Conservation (phyloP, 176 grass and related monocot genomes). For the Typha latifolia region DNA sequence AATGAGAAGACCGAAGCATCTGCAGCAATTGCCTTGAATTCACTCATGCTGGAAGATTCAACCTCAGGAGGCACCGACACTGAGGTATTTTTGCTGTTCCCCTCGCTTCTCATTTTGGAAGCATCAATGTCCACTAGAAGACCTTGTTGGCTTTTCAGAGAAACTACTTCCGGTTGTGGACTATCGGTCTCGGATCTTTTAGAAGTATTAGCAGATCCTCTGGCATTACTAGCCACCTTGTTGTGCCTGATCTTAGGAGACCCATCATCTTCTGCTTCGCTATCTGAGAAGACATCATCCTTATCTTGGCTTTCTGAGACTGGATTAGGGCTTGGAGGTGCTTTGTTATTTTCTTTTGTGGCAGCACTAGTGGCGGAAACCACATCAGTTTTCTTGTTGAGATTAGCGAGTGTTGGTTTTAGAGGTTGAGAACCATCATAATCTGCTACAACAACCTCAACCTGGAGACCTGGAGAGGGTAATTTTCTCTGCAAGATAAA, state of each 20-base stretch:
- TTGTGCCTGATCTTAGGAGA: conserved; percentile 33
- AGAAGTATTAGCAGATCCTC: conserved; percentile 4
- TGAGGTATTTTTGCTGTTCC: conserved; percentile 29
- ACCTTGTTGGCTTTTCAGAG: conserved; percentile 34
- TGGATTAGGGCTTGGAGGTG: conserved; percentile 13
- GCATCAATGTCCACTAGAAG: too few species aligned
- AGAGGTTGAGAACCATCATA: conserved; percentile 57
- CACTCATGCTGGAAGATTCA: conserved; percentile 55
- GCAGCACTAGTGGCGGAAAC: neutral
- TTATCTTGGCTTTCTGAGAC: conserved; percentile 46
- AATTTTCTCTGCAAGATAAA: conserved; percentile 78
- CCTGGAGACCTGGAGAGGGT: conserved; percentile 76
- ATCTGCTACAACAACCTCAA: conserved; percentile 80
- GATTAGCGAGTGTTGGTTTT: conserved; percentile 20
- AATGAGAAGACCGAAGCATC: conserved; percentile 88
- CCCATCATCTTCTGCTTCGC: conserved; percentile 54
- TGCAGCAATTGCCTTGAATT: conserved; percentile 92
- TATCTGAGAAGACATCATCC: conserved; percentile 82
- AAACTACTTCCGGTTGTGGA: conserved; percentile 28
- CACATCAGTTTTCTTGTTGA: conserved; percentile 17
- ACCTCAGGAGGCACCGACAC: neutral
- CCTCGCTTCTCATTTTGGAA: conserved; percentile 27
- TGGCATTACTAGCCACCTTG: conserved; percentile 2
- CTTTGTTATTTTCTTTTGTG: conserved; percentile 29
- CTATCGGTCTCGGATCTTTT: conserved; percentile 41